Base-by-base conservation (phyloP, 495 filamentous ascomycete genomes). In the Hamigera avellanea region DNA sequence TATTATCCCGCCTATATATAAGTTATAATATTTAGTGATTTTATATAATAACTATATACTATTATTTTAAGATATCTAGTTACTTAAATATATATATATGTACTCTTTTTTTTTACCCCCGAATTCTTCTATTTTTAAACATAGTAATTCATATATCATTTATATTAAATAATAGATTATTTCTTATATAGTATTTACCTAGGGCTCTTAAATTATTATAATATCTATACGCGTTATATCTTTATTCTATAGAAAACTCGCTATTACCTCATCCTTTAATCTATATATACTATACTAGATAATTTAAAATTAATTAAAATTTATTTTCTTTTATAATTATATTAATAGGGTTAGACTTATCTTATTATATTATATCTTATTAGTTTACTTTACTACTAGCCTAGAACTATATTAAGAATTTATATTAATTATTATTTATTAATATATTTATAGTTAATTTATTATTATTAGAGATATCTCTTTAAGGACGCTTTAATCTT, bases 131-230 rank as follows among this genome's bases (percentile, higher is more conserved):
- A 28, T 9, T 19, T 25, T 21, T 0, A 35, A 41, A 14, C 44
- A 46, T 3, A 46, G 28, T 0, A 52, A 37, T 13, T 52, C 18
- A 26, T 46, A 33, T 1, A 27, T 44, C 1, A 14, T 2, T 6
- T 37, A 28, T 1, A 35, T 27, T 2, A 37, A 40, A n/a, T 53
- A 38, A 26, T 53, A 35, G 3, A 45, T 53, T 2, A 23, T 42
- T 1, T 46, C 40, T 2, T 32, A n/a, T 16, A 26, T 45, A 2
- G 23, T 26, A 16, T 48, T 52, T 3, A 23, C 26, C 44, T 36
- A 52, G 9, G 39, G 42, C 27, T 52, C 49, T 31, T 52, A 39
- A 10, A 52, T 42, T 0, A 42, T 39, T 8, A 52, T 52, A 10
- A 52, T 37, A 19, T 44, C 41, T 1, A 38, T 32, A 6, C 39